Percentiles rank a stretch among this genome's conserved stretches.
Evolutionary conservation across 495 filamentous ascomycete genomes (phyloP).

Genomic region (Annulohypoxylon maeteangense): DNA sequence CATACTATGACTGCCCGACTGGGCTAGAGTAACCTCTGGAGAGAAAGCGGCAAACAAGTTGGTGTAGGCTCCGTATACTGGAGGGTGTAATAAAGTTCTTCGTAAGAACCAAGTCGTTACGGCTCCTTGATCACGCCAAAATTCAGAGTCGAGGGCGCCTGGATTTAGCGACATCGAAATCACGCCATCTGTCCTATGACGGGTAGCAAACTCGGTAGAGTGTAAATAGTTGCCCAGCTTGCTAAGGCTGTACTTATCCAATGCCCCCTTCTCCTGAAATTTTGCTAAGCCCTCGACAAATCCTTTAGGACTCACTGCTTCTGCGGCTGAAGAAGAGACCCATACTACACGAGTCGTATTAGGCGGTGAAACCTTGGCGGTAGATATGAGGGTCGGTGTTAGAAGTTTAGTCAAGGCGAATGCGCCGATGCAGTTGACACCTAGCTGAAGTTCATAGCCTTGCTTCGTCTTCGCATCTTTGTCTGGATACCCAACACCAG

Average conservation of each 20-base stretch:
- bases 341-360: conserved; percentile 59
- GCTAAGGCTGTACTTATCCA: conserved; percentile 51
- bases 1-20: too few relatives aligned
- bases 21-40: not conserved
- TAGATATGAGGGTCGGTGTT: conserved; percentile 52
- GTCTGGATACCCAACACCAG: not conserved
- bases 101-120: not conserved
- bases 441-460: conserved; percentile 53
- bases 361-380: conserved; percentile 44
- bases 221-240: conserved; percentile 53
- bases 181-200: conserved; percentile 42
- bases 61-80: not conserved
- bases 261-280: conserved; percentile 48
- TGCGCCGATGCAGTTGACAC: conserved; percentile 51
- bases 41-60: not conserved
- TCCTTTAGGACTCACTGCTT: conserved; percentile 29
- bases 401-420: conserved; percentile 58
- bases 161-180: conserved; percentile 50
- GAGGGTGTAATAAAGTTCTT: not conserved
- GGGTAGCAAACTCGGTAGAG: conserved; percentile 45
- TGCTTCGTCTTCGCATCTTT: conserved; percentile 32
- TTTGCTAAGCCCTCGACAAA: too few relatives aligned
- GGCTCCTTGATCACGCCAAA: not conserved
- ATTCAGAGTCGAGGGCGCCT: conserved; percentile 32
- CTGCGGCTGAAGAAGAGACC: conserved; percentile 43